Evolutionary conservation across 805 yeast genomes (phyloP), one percentile per base, ranked within the genome.

Genomic region (Candida multigemmis): DNA sequence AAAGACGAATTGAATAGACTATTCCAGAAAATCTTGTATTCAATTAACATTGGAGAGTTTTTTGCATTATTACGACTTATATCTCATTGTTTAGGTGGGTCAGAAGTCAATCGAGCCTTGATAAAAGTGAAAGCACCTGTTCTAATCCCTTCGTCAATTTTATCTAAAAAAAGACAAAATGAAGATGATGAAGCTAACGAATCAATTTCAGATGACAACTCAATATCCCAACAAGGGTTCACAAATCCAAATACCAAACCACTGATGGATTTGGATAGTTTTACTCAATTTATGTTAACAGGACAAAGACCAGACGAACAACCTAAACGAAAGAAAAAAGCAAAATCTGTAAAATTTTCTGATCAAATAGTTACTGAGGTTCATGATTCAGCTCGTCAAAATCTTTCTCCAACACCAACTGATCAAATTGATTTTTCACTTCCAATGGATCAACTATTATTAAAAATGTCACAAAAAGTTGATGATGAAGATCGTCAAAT

Each of bases 11-110:
- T 84, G 23, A 50, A 46, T 20, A 53, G 56, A 14, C 68, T 78
- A 13, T 76, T 75, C 45, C 52, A 62, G 18, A 63, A 66, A 30
- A 65, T 70, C 28, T 41, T 67, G 18, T 64, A 63, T 30, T 68
- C 80, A 3, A 64, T 89, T 30, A 86, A 84, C 42, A 77, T 86
- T 29, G 94, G 94, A 5, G 93, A 86, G 49, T 89, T 91, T 54
- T 91, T 82, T 56, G 95, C 94, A 1, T 66, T 85, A 19, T 48
- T 89, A 28, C 65, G 98, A 41, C 66, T 91, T 12, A 67, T 86
- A 9, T 71, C 94, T 12, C 95, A 84, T 48, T 62, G 78, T 0
- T 50, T 83, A 11, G 52, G 53, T 28, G 78, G 78, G 2, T 41
- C 51, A 18, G 46, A 63, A n/a, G 79, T 84, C 3, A 50, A 61